Percentiles rank a stretch among this genome's conserved stretches.
Evolutionary conservation across 345 rosid genomes (phyloP).

Genomic region (Lumnitzera racemosa): DNA sequence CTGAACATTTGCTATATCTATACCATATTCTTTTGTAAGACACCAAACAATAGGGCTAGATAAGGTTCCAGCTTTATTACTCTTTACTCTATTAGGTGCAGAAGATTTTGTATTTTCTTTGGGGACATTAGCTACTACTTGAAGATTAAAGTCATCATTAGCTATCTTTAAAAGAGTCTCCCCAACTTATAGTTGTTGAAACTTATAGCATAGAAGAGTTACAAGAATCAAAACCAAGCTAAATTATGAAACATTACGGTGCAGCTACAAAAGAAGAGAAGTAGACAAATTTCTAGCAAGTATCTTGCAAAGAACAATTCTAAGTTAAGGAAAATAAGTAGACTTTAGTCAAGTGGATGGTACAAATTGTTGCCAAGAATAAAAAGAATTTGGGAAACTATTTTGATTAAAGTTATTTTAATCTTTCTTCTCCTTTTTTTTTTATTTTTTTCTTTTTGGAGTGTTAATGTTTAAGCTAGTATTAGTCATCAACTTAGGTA

Average conservation of each 20-base stretch:
- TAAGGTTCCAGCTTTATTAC: constrained; percentile 36
- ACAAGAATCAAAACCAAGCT: not conserved
- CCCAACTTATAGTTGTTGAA: constrained; percentile 58
- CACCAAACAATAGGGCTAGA: constrained; percentile 75
- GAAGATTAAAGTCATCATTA: constrained; percentile 37
- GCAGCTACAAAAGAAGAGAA: no score
- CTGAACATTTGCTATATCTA: constrained; percentile 45
- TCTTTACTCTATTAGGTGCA: constrained; percentile 19
- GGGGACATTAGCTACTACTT: constrained; percentile 12
- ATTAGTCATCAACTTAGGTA: no score
- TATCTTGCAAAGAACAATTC: not conserved
- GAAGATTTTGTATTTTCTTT: constrained; percentile 13
- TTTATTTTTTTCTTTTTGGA: no score
- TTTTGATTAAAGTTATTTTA: no score
- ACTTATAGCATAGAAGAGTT: constrained; percentile 3
- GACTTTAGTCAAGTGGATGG: not conserved
- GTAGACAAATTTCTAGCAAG: not conserved
- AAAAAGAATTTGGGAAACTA: constrained; percentile 44
- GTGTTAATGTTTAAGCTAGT: no score
- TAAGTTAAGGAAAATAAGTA: not conserved
- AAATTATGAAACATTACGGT: not conserved
- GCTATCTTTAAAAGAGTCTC: constrained; percentile 73
- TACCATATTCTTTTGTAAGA: constrained; percentile 68
- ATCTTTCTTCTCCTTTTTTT: no score
- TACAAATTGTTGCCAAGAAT: constrained; percentile 44